Conservation (phyloP, 108 stramenopile genomes). For the Nitzschia sp. region DNA sequence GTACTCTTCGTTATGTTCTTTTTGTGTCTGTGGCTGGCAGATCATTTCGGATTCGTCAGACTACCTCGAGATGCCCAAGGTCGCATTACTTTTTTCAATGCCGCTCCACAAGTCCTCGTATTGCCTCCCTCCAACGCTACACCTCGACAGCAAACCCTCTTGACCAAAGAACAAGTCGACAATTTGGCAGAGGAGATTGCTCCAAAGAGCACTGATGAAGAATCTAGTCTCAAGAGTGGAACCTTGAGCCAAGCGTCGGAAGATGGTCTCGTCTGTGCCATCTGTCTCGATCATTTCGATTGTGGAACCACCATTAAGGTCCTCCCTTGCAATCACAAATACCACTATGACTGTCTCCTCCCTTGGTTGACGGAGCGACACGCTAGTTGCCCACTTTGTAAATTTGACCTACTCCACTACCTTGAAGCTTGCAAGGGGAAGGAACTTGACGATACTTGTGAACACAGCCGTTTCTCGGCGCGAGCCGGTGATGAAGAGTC, state of each 20-base stretch:
- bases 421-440: no score
- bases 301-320: conserved; percentile 52
- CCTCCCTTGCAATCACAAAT: conserved; percentile 83
- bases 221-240: background rate
- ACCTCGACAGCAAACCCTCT: background rate
- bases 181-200: conserved; percentile 16
- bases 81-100: no score
- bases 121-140: no score
- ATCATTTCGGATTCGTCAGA: no score
- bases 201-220: background rate
- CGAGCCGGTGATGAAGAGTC: no score
- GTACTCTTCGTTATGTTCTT: no score
- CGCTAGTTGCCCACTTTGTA: conserved; percentile 82
- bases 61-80: no score
- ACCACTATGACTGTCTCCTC: conserved; percentile 86
- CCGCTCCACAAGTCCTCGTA: no score
- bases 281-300: conserved; percentile 90
- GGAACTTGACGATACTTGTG: no score
- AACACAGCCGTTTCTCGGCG: no score
- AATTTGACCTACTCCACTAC: conserved; percentile 43
- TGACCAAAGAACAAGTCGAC: conserved; percentile 40
- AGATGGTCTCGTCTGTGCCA: conserved; percentile 55
- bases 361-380: conserved; percentile 88
- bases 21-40: no score
- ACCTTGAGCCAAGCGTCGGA: background rate